Conservation (phyloP, 352 stramenopile species). For the Thalassiosira ordinaria region DNA sequence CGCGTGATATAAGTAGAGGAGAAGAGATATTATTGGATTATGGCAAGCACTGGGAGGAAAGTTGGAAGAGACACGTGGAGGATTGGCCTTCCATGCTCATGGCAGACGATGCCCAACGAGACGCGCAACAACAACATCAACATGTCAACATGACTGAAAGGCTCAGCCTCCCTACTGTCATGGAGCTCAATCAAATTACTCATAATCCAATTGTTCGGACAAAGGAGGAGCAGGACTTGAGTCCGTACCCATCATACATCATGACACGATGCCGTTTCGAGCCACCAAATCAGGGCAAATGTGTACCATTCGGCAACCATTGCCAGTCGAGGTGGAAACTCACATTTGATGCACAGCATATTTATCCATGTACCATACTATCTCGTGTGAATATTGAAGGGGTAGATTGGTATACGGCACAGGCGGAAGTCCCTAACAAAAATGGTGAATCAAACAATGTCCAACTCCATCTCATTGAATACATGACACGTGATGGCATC, state of each 20-base stretch:
- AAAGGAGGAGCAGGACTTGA: conserved; percentile 56
- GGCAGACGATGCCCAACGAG: too few relatives aligned
- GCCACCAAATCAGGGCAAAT: conserved; percentile 20
- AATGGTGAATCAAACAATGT: background rate
- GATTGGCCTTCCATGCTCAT: conserved; percentile 37
- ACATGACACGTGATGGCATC: conserved; percentile 40
- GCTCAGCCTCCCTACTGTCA: conserved; percentile 11
- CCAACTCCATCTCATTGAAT: conserved; percentile 36
- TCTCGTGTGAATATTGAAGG: conserved; percentile 27
- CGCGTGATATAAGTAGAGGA: conserved; percentile 36
- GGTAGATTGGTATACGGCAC: conserved; percentile 36
- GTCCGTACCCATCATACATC: conserved; percentile 68
- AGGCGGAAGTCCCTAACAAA: conserved; percentile 5
- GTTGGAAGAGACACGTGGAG: conserved; percentile 42
- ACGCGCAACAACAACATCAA: too few relatives aligned
- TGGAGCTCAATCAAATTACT: conserved; percentile 30
- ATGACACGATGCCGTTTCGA: conserved; percentile 50
- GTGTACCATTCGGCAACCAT: background rate
- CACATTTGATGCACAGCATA: background rate
- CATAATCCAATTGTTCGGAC: conserved; percentile 46
- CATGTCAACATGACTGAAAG: conserved; percentile 33
- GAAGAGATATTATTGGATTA: conserved; percentile 61
- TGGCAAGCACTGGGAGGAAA: conserved; percentile 48
- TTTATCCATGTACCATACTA: conserved; percentile 37
- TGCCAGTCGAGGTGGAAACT: conserved; percentile 23